Percentiles rank a stretch among this genome's conserved stretches.
phyloP scores from a whole-genome alignment of 331 rosid species.

The Acacia concinna region DNA sequence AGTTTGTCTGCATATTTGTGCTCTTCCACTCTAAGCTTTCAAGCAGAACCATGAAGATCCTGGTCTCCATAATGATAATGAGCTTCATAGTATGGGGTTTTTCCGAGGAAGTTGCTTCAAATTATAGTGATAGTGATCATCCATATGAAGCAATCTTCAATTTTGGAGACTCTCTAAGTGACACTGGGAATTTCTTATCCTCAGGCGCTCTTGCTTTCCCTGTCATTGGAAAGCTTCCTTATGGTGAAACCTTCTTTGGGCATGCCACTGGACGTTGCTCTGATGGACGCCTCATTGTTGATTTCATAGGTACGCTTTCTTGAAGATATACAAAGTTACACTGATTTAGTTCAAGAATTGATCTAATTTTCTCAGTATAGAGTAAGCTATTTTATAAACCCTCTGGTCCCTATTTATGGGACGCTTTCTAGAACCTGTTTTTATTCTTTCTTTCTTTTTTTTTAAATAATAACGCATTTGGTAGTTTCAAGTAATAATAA shows the following conservation, averaged over 20 bases:
- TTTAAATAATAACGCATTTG: too few species aligned
- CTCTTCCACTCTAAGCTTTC: neutral
- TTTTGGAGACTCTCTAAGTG: constrained; percentile 80
- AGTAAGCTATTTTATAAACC: neutral
- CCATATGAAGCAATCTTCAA: constrained; percentile 50
- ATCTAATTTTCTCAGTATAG: neutral
- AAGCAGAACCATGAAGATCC: constrained; percentile 34
- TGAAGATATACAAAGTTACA: neutral
- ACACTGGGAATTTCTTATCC: constrained; percentile 68
- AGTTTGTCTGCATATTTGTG: neutral
- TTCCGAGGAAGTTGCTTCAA: constrained; percentile 18
- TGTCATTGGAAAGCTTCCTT: constrained; percentile 59
- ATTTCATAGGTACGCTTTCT: constrained; percentile 59
- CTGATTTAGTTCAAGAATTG: neutral
- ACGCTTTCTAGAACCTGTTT: too few species aligned
- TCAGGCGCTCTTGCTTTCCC: constrained; percentile 50
- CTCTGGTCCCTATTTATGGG: too few species aligned
- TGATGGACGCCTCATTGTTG: constrained; percentile 62
- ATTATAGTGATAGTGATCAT: neutral
- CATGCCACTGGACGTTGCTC: constrained; percentile 71
- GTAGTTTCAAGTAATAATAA: too few species aligned
- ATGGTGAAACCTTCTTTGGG: constrained; percentile 66
- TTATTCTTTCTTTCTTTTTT: too few species aligned
- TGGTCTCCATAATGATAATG: neutral
- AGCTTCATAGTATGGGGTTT: constrained; percentile 4